A percentile compares a stretch with the other conserved stretches of the same genome.
phyloP scores from a whole-genome alignment of 2,329 filamentous ascomycete species.

The Diaporthe eres region DNA sequence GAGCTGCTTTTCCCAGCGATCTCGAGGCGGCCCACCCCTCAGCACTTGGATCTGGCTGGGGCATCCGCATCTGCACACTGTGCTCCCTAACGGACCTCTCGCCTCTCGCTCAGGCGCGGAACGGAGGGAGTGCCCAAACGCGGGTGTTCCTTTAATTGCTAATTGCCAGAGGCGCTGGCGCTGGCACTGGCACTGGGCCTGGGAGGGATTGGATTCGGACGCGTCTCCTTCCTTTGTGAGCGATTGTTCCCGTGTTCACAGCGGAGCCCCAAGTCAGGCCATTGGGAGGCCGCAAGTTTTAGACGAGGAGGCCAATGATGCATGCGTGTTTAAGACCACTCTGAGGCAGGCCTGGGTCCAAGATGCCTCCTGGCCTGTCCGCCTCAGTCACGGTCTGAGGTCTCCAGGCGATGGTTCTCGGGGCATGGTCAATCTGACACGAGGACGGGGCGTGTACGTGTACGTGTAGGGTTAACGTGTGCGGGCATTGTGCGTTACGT shows the following conservation, averaged over 20 bases:
- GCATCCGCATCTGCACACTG: neutral
- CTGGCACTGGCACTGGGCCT: neutral
- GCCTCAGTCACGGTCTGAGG: neutral
- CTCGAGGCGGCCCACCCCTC: neutral
- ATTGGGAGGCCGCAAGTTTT: conserved; percentile 19
- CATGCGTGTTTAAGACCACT: conserved; percentile 26
- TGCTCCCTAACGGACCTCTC: conserved; percentile 6
- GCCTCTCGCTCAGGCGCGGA: conserved; percentile 5
- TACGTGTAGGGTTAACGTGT: neutral
- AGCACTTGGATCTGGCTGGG: neutral
- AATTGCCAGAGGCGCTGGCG: conserved; percentile 11
- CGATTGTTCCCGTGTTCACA: neutral
- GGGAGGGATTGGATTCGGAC: neutral
- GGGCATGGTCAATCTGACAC: conserved; percentile 26
- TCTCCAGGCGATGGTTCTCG: neutral
- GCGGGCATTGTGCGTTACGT: conserved; percentile 10
- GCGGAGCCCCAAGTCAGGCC: neutral
- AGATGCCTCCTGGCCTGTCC: neutral
- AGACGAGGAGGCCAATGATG: conserved; percentile 17
- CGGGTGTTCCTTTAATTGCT: conserved; percentile 19
- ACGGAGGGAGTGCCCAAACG: conserved; percentile 3
- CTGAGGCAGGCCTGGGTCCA: neutral
- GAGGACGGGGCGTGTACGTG: conserved; percentile 14
- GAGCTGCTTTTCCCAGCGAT: neutral
- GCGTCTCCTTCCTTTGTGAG: conserved; percentile 4